Conservation (phyloP, 1,139 yeast species). For the Debaryomyces robertsiae region DNA sequence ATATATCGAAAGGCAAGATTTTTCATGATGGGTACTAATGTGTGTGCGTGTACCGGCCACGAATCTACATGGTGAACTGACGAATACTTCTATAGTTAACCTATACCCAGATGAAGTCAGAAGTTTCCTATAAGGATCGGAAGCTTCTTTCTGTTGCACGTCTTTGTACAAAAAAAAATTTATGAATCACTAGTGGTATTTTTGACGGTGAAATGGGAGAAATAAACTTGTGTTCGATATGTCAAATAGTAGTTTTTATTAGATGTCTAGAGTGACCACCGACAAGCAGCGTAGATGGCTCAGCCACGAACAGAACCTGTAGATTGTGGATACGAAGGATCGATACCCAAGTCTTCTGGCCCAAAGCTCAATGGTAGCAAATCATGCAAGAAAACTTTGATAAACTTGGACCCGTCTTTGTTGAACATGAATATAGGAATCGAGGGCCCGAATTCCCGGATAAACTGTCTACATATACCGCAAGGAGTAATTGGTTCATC, state of each 20-base stretch:
- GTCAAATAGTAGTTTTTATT: too few relatives aligned
- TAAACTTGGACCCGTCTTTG: slow-evolving; percentile 44
- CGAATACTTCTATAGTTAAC: neutral
- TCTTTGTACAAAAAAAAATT: too few relatives aligned
- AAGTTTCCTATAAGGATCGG: too few relatives aligned
- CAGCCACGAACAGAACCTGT: too few relatives aligned
- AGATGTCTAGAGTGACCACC: too few relatives aligned
- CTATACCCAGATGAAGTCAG: neutral
- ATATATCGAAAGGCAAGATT: neutral
- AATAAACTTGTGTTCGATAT: too few relatives aligned
- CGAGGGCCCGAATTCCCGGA: slow-evolving; percentile 67
- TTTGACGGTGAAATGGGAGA: too few relatives aligned
- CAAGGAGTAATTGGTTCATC: slow-evolving; percentile 76
- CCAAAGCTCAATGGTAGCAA: slow-evolving; percentile 86
- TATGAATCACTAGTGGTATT: too few relatives aligned
- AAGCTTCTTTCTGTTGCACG: too few relatives aligned
- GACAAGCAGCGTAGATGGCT: too few relatives aligned
- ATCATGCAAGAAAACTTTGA: slow-evolving; percentile 55
- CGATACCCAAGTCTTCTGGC: slow-evolving; percentile 61
- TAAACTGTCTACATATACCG: slow-evolving; percentile 90
- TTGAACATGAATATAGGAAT: slow-evolving; percentile 66
- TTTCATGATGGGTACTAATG: slow-evolving; percentile 2
- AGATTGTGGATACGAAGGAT: neutral
- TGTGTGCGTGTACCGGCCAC: neutral
- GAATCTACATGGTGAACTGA: neutral